phyloP scores from a whole-genome alignment of 331 rosid species.

The Quercus phellos region DNA sequence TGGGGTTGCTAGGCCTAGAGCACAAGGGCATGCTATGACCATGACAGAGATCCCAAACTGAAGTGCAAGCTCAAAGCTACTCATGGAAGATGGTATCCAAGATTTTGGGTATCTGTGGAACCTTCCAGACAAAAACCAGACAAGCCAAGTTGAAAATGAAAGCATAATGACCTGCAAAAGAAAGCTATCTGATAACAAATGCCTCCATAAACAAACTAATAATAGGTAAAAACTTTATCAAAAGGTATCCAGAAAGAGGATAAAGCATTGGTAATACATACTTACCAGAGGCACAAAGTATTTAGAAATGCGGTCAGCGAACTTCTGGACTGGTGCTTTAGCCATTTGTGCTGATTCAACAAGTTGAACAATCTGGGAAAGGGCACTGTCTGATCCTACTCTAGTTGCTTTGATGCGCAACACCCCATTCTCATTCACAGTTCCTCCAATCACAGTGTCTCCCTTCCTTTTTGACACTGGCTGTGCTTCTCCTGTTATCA shows the following conservation, averaged over 20 bases:
- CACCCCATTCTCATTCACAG: slow-evolving; percentile 73
- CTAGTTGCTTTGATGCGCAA: slow-evolving; percentile 59
- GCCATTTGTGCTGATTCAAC: slow-evolving; percentile 94
- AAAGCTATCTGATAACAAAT: neutral
- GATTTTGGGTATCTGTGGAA: slow-evolving; percentile 57
- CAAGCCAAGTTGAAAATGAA: slow-evolving; percentile 69
- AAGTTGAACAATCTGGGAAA: slow-evolving; percentile 67
- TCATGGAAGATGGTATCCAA: slow-evolving; percentile 74
- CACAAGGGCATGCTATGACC: slow-evolving; percentile 95
- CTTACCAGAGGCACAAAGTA: slow-evolving; percentile 60
- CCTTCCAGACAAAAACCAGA: slow-evolving; percentile 65
- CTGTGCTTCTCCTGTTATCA: slow-evolving; percentile 75
- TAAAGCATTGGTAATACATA: slow-evolving; percentile 14
- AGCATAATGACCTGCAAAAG: slow-evolving; percentile 54
- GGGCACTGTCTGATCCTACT: slow-evolving; percentile 79
- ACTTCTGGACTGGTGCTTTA: slow-evolving; percentile 80
- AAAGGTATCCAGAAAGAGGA: neutral
- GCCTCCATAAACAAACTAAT: neutral
- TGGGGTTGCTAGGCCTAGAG: slow-evolving; percentile 88
- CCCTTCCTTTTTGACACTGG: slow-evolving; percentile 61
- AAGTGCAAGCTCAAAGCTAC: slow-evolving; percentile 73
- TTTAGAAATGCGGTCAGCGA: slow-evolving; percentile 71
- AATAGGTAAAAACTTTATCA: neutral
- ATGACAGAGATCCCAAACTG: slow-evolving; percentile 82
- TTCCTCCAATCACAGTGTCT: slow-evolving; percentile 73